A percentile compares a stretch with the other conserved stretches of the same genome.
phyloP scores from a whole-genome alignment of 495 filamentous ascomycete genomes.

The Cairneyella variabilis region DNA sequence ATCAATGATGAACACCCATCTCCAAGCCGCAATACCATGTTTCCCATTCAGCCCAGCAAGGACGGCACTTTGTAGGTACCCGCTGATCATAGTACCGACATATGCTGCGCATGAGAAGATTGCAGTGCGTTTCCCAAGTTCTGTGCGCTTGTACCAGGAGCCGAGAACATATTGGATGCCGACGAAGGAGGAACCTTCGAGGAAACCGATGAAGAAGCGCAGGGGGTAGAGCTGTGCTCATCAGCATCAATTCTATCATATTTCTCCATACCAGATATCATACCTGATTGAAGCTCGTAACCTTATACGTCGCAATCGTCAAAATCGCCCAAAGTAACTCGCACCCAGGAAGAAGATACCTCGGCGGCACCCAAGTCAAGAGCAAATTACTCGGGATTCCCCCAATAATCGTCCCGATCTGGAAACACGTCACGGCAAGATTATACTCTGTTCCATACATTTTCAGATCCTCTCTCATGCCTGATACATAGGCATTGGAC shows the following conservation, averaged over 20 bases:
- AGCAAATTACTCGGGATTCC: slow-evolving; percentile 57
- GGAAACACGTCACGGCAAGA: slow-evolving; percentile 45
- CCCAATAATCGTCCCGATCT: slow-evolving; percentile 47
- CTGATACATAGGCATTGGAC: slow-evolving; percentile 58
- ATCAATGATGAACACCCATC: slow-evolving; percentile 62
- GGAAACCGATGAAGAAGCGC: slow-evolving; percentile 60
- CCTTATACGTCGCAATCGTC: too few species aligned
- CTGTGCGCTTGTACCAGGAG: slow-evolving; percentile 59
- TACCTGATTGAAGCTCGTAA: too few species aligned
- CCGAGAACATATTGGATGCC: slow-evolving; percentile 62
- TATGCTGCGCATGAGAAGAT: slow-evolving; percentile 46
- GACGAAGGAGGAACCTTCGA: slow-evolving; percentile 54
- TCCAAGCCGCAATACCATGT: slow-evolving; percentile 53
- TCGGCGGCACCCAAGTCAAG: slow-evolving; percentile 48
- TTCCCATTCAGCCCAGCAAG: slow-evolving; percentile 42
- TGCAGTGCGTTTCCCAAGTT: slow-evolving; percentile 56
- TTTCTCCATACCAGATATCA: too few species aligned
- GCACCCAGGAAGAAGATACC: slow-evolving; percentile 54
- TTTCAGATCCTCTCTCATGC: slow-evolving; percentile 58
- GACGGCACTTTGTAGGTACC: slow-evolving; percentile 57
- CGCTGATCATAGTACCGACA: slow-evolving; percentile 38
- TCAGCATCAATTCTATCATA: slow-evolving; percentile 40
- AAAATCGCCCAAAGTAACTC: slow-evolving; percentile 47
- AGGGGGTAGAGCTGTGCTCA: slow-evolving; percentile 53
- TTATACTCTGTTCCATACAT: slow-evolving; percentile 54